A percentile compares a stretch with the other conserved stretches of the same genome.
phyloP scores from a whole-genome alignment of 345 rosid genomes.

The Bruguiera sexangula region DNA sequence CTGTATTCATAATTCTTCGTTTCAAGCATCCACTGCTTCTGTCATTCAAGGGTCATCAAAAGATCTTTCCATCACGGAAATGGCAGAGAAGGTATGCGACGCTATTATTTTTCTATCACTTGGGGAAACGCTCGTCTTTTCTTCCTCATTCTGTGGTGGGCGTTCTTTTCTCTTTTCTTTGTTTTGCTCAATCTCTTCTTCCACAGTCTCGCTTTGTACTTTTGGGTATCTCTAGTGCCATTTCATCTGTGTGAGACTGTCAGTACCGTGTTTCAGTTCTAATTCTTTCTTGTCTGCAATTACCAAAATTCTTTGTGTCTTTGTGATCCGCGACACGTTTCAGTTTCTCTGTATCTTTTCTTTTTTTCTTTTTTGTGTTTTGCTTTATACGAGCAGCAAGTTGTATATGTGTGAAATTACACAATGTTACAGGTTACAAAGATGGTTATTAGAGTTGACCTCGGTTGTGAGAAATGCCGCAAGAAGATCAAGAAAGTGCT shows the following conservation, averaged over 20 bases:
- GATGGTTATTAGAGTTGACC: constrained; percentile 73
- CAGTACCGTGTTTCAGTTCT: too few species aligned
- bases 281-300: too few species aligned
- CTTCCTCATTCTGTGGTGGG: background rate
- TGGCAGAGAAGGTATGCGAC: constrained; percentile 30
- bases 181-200: too few species aligned
- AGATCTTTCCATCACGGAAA: constrained; percentile 17
- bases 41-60: background rate
- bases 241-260: too few species aligned
- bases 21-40: too few species aligned
- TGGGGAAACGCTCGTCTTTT: background rate
- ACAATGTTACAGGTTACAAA: constrained; percentile 43
- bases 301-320: too few species aligned
- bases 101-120: background rate
- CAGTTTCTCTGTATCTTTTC: background rate
- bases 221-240: too few species aligned
- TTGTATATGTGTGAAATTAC: background rate
- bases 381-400: too few species aligned
- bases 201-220: too few species aligned
- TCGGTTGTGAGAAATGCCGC: constrained; percentile 59
- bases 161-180: background rate
- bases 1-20: too few species aligned
- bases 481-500: constrained; percentile 73
- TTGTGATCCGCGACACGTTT: too few species aligned
- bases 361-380: background rate